Conservation (phyloP, 179 eudicot species). For the Silene vulgaris region DNA sequence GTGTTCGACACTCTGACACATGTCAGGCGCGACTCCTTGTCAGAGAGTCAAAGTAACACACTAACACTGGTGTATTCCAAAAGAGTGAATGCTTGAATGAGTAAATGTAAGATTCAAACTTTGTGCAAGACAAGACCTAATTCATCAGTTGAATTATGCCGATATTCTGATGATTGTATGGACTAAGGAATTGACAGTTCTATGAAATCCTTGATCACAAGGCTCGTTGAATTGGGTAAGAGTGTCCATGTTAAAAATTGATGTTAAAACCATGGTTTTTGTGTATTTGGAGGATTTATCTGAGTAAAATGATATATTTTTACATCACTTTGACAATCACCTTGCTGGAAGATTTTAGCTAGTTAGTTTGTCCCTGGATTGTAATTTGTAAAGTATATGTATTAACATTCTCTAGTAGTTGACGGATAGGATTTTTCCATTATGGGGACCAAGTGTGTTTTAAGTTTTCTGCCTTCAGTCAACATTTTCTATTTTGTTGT, state of each 20-base stretch:
- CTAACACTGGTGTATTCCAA: background rate
- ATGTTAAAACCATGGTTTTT: background rate
- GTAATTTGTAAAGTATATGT: background rate
- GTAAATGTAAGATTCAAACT: background rate
- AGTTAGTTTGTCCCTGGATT: background rate
- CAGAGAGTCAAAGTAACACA: background rate
- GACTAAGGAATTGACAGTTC: background rate
- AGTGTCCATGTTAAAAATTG: background rate
- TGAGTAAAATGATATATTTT: slow-evolving; percentile 3
- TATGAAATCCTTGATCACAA: slow-evolving; percentile 1
- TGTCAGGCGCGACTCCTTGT: no score
- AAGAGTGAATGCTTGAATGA: background rate
- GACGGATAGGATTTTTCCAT: background rate
- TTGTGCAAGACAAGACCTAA: background rate
- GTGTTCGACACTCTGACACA: no score
- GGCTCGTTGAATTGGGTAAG: background rate
- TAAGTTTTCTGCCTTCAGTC: background rate
- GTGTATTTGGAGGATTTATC: background rate
- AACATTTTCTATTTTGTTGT: background rate
- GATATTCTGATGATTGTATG: background rate
- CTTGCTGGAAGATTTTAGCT: background rate
- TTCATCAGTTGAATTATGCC: background rate
- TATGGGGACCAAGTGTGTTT: background rate
- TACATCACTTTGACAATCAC: background rate
- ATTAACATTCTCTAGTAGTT: background rate